phyloP scores from a whole-genome alignment of 495 filamentous ascomycete genomes.

The Talaromyces proteolyticus region DNA sequence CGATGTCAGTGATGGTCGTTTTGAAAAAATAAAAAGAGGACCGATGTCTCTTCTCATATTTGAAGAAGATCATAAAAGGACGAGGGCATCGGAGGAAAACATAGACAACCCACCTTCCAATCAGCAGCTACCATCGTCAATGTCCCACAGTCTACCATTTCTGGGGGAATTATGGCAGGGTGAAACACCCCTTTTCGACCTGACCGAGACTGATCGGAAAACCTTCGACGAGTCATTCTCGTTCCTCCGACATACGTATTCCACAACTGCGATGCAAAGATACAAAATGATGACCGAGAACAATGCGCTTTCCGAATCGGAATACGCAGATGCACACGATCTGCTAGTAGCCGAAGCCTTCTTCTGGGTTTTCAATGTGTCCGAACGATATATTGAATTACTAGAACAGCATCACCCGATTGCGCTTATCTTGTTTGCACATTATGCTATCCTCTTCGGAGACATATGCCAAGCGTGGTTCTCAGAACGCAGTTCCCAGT shows the following conservation, averaged over 20 bases:
- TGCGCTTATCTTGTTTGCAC: not conserved
- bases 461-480: not conserved
- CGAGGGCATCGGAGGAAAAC: too few species aligned
- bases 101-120: too few species aligned
- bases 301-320: not conserved
- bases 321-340: not conserved
- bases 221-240: not conserved
- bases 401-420: not conserved
- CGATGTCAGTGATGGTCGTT: not conserved
- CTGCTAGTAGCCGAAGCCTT: not conserved
- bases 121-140: too few species aligned
- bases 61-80: not conserved
- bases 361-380: not conserved
- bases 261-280: not conserved
- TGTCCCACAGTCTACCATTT: too few species aligned
- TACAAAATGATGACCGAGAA: not conserved
- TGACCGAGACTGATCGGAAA: not conserved
- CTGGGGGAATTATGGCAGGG: not conserved
- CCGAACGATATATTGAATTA: not conserved
- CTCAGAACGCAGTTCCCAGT: not conserved
- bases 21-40: not conserved
- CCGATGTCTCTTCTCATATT: not conserved
- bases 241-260: not conserved
- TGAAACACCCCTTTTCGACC: not conserved
- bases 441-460: not conserved